Evolutionary conservation across 2,329 filamentous ascomycete genomes (phyloP).

Genomic region (Botrytis byssoidea): DNA sequence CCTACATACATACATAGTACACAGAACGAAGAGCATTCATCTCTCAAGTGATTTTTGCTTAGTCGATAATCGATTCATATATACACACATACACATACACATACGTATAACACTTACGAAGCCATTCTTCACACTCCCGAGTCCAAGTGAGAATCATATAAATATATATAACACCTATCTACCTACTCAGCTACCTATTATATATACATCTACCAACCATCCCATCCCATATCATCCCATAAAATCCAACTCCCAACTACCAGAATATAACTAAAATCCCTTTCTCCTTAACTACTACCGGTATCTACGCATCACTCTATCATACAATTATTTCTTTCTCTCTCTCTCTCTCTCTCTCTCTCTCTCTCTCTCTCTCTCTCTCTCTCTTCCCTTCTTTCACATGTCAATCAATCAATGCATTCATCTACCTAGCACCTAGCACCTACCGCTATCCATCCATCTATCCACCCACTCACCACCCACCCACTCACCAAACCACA

Average conservation of each 20-base stretch:
- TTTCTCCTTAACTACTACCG: too few species aligned
- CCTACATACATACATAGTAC: neutral
- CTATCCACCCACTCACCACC: neutral
- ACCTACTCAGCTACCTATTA: neutral
- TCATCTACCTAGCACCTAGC: too few species aligned
- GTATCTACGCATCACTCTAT: too few species aligned
- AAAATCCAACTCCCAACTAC: neutral
- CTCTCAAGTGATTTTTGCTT: neutral
- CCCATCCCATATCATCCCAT: neutral
- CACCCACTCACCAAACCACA: too few species aligned
- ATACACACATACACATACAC: neutral
- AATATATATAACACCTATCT: neutral
- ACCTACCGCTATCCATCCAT: neutral
- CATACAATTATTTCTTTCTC: neutral
- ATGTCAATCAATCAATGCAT: neutral
- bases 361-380: neutral
- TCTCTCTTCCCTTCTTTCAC: neutral
- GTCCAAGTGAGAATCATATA: too few species aligned
- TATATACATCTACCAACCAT: too few species aligned
- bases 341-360: neutral
- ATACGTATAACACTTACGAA: neutral
- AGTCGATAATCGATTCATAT: too few species aligned
- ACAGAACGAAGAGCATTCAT: too few species aligned
- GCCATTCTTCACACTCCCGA: neutral
- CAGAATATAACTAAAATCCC: too few species aligned